These are phyloP conservation scores for Daldinia decipiens DNA, from an alignment of 495 filamentous ascomycete genomes.

Conservation along the genomic window DNA sequence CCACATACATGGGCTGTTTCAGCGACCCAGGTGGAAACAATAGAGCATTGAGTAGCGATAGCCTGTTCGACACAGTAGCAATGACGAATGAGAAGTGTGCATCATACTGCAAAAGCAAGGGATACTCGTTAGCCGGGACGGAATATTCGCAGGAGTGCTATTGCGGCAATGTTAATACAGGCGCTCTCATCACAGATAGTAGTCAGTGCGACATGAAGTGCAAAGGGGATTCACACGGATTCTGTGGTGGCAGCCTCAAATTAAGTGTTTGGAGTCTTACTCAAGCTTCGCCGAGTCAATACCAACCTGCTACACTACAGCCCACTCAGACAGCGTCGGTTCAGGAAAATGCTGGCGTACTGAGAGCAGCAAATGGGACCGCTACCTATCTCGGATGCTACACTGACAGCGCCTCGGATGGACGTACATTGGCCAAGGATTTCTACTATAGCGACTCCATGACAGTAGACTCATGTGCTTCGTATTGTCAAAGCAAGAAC, in stretches of 20 bases:
- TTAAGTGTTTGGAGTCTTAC: conserved; percentile 42
- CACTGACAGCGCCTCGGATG: conserved; percentile 23
- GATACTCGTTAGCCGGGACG: conserved; percentile 53
- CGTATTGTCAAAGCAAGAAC: conserved; percentile 39
- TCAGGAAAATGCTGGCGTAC: background rate
- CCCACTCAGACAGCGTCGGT: background rate
- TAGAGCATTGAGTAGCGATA: conserved; percentile 34
- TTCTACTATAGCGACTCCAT: conserved; percentile 26
- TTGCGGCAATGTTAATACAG: conserved; percentile 47
- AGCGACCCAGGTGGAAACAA: conserved; percentile 36
- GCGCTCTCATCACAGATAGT: conserved; percentile 42
- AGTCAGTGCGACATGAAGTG: conserved; percentile 53
- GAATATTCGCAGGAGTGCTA: conserved; percentile 57
- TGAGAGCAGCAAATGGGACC: conserved; percentile 18
- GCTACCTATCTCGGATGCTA: conserved; percentile 28
- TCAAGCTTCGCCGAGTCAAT: background rate
- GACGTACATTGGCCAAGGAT: conserved; percentile 21
- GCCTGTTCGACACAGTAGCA: conserved; percentile 44
- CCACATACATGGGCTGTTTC: conserved; percentile 28
- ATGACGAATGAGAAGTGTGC: conserved; percentile 59
- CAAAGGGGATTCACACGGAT: conserved; percentile 52
- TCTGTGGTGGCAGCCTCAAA: conserved; percentile 52
- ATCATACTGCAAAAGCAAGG: conserved; percentile 48
- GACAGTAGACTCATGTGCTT: conserved; percentile 39
- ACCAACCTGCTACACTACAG: background rate